phyloP scores from a whole-genome alignment of 73 alveolate species.

The Tetrahymena elliotti region DNA sequence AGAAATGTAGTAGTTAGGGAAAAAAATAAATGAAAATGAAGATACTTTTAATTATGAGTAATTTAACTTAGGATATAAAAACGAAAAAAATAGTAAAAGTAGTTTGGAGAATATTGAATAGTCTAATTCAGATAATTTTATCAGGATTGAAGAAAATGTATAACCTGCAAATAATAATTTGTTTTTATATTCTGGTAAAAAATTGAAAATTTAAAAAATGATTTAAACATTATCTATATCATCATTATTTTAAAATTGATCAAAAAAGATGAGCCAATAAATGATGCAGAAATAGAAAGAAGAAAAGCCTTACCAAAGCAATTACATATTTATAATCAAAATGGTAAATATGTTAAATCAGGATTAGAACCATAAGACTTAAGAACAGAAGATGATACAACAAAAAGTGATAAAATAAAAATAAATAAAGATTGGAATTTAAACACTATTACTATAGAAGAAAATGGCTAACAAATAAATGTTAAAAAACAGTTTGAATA shows the following conservation, averaged over 20 bases:
- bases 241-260: too few relatives aligned
- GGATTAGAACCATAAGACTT: background rate
- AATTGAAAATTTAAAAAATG: too few relatives aligned
- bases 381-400: background rate
- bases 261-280: background rate
- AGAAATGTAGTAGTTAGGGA: slow-evolving; percentile 89
- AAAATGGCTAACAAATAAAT: background rate
- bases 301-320: background rate
- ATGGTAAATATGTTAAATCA: background rate
- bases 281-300: background rate
- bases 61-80: background rate
- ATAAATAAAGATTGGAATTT: background rate
- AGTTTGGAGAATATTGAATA: background rate
- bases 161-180: background rate
- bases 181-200: background rate
- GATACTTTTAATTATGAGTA: background rate
- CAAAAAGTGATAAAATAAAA: background rate
- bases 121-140: background rate
- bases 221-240: background rate
- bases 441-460: background rate
- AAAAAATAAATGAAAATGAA: slow-evolving; percentile 78
- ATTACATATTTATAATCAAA: background rate
- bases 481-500: background rate
- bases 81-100: background rate
- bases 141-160: background rate